phyloP scores from a whole-genome alignment of 345 rosid genomes.

The Trapa bicornis region DNA sequence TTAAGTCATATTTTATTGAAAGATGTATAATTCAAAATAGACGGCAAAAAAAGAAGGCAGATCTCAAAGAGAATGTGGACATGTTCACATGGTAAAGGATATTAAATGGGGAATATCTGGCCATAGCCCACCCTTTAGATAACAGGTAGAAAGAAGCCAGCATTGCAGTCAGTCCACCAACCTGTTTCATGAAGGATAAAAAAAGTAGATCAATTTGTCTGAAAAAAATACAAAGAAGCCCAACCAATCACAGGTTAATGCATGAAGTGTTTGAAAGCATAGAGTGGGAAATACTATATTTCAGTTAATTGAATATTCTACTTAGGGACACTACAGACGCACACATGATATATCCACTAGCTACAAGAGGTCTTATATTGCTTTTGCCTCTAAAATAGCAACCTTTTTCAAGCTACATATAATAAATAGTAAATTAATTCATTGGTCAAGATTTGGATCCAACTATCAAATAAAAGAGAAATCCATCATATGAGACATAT shows the following conservation, averaged over 20 bases:
- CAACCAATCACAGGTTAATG: neutral
- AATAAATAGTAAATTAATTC: neutral
- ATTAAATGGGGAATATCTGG: slow-evolving; percentile 73
- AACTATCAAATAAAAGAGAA: neutral
- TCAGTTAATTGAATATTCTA: neutral
- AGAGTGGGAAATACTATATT: neutral
- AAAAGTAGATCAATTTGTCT: neutral
- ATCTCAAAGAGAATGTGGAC: slow-evolving; percentile 1
- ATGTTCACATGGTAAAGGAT: slow-evolving; percentile 33
- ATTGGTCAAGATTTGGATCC: neutral
- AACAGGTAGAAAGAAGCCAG: slow-evolving; percentile 70
- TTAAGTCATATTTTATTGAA: slow-evolving; percentile 27
- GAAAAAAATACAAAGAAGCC: neutral
- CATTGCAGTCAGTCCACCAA: slow-evolving; percentile 88
- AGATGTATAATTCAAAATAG: neutral
- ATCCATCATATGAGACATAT: neutral
- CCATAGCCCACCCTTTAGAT: slow-evolving; percentile 95
- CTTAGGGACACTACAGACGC: neutral
- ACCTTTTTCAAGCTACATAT: neutral
- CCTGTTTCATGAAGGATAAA: slow-evolving; percentile 21
- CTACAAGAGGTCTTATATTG: neutral
- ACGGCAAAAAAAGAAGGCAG: neutral
- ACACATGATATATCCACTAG: neutral
- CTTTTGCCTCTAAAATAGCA: too few species aligned
- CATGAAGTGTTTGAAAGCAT: neutral